Evolutionary conservation across 768 basidiomycete genomes (phyloP).

Genomic region (Hemileccinum rubropunctum): DNA sequence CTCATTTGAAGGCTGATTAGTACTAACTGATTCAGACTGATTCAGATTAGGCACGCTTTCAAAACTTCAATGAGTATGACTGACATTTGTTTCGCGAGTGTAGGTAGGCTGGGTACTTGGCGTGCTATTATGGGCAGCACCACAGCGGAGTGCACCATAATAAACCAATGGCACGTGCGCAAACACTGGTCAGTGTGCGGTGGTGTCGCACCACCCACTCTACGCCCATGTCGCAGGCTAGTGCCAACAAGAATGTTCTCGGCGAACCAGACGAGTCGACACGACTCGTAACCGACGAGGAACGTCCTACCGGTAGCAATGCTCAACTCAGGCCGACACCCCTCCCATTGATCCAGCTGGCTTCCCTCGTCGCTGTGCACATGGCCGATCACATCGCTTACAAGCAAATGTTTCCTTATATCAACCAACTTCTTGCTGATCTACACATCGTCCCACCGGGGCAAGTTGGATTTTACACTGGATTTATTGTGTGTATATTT

Average conservation of each 20-base stretch:
- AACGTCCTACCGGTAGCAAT: neutral
- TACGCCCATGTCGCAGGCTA: neutral
- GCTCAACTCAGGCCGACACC: conserved; percentile 14
- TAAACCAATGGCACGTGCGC: too few relatives aligned
- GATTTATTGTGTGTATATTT: conserved; percentile 44
- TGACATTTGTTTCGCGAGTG: too few relatives aligned
- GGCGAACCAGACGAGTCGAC: conserved; percentile 9
- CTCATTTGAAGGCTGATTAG: too few relatives aligned
- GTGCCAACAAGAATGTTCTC: neutral
- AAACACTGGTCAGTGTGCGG: too few relatives aligned
- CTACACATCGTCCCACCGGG: conserved; percentile 53
- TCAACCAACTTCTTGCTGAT: conserved; percentile 60
- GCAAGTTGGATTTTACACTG: conserved; percentile 64
- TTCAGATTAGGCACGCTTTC: too few relatives aligned
- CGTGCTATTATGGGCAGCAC: too few relatives aligned
- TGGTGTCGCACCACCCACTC: too few relatives aligned
- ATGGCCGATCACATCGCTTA: conserved; percentile 60
- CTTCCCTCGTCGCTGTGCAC: conserved; percentile 39
- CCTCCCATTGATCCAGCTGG: conserved; percentile 46
- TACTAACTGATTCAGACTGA: too few relatives aligned
- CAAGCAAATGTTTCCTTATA: conserved; percentile 62
- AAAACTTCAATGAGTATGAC: too few relatives aligned
- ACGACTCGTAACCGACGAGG: conserved; percentile 10
- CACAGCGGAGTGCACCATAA: too few relatives aligned
- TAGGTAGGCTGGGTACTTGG: too few relatives aligned